These are phyloP conservation scores for Phlebiopsis gigantea DNA, from an alignment of 768 basidiomycete species.

Conservation along the genomic window DNA sequence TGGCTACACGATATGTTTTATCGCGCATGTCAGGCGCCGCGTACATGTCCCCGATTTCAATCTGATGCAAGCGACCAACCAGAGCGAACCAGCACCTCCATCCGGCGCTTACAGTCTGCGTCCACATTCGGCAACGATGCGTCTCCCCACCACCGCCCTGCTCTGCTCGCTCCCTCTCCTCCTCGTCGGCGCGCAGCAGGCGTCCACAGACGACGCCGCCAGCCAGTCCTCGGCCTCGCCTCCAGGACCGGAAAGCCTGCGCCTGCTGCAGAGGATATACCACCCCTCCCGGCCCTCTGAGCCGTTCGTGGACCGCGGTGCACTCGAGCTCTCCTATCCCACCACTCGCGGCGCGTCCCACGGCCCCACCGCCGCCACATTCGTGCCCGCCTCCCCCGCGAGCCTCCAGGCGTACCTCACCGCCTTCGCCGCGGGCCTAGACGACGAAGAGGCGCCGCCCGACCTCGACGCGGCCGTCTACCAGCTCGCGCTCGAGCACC, in stretches of 20 bases:
- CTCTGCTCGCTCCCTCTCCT: neutral
- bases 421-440: conserved; percentile 33
- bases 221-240: neutral
- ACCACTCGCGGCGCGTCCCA: neutral
- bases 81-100: no score
- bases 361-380: conserved; percentile 13
- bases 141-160: neutral
- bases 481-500: conserved; percentile 50
- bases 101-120: no score
- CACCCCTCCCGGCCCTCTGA: conserved; percentile 35
- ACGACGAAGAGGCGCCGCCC: neutral
- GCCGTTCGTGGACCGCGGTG: conserved; percentile 40
- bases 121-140: neutral
- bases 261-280: conserved; percentile 48
- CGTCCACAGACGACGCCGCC: neutral
- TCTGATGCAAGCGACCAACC: no score
- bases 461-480: neutral
- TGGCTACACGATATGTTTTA: no score
- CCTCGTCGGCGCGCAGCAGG: neutral
- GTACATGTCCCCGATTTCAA: no score
- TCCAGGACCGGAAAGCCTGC: conserved; percentile 16
- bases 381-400: conserved; percentile 29
- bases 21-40: no score
- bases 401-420: conserved; percentile 42
- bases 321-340: conserved; percentile 30